phyloP scores from a whole-genome alignment of 164 flowering plant species.

The Euptelea pleiosperma region DNA sequence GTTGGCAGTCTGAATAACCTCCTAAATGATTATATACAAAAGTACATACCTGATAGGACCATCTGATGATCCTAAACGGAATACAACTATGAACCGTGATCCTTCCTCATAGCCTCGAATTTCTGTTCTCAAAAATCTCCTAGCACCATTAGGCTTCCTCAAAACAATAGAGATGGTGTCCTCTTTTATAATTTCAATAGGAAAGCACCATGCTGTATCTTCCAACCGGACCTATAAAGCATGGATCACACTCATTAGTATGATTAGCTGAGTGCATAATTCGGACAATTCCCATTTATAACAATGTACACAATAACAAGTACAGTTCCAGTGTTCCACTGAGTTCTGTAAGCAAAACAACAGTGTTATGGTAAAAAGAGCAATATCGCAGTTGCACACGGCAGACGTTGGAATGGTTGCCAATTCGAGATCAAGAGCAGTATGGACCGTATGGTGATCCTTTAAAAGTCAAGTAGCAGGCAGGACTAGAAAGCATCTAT shows the following conservation, averaged over 20 bases:
- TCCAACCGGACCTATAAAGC: conserved; percentile 59
- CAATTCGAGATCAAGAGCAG: too few species aligned
- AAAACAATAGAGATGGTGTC: conserved; percentile 68
- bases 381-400: neutral
- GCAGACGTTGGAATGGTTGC: too few species aligned
- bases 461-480: too few species aligned
- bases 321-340: too few species aligned
- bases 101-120: conserved; percentile 98
- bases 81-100: conserved; percentile 85
- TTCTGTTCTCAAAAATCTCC: conserved; percentile 64
- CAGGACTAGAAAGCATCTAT: too few species aligned
- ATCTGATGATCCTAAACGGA: conserved; percentile 71
- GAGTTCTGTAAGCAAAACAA: too few species aligned
- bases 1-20: neutral
- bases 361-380: neutral
- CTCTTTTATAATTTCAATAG: conserved; percentile 71
- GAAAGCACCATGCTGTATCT: conserved; percentile 88
- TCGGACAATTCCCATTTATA: neutral
- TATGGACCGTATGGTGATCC: too few species aligned
- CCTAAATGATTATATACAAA: neutral
- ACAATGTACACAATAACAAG: neutral
- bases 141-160: conserved; percentile 46
- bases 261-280: neutral
- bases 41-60: conserved; percentile 76
- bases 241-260: conserved; percentile 7